Base-by-base conservation (phyloP, 768 basidiomycete species). In the Clitopilus passeckerianus region DNA sequence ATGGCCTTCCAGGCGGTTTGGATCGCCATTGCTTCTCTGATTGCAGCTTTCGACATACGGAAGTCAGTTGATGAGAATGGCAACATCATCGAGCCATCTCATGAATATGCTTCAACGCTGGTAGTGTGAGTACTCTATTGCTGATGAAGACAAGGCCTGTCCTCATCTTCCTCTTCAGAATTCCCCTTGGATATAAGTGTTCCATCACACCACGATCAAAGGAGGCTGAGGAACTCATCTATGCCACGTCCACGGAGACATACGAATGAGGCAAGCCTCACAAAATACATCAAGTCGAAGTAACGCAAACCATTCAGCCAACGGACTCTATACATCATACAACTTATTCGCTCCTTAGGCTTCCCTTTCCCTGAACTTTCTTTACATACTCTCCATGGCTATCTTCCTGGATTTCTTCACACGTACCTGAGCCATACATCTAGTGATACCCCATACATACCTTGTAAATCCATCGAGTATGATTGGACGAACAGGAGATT, bases 1-100 rank as follows among this genome's bases (percentile, higher is more conserved):
- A 67, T 77, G 61, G 77, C 72, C 0, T 67, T 70, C 14, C 65
- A 66, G 9, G 64, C 63, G 22, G 53, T 74, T 16, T 77, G 65
- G 68, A 65, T 76, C 20, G 64, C 69, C 0, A 60, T 71, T 10
- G 67, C 70, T 0, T 68, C 66, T 24, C 54, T 77, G 16, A 61
- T 76, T 41, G 67, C 74, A 7, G 60, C 66, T 1, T 72, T 74
- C 59, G 61, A 72, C 22, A 68, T 77, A 30, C 33, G 50, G 3
- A 63, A 68, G 34, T 62, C 62, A 5, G 43, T 59, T 22, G 67
- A 69, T 53, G 56, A 60, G n/a, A 34, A 63, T 27, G 68, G 70
- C 3, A 55, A 61, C 12, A 23, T 56, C 7, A 58, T 67, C 23
- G 61, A 66, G 46, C 64, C 62, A 10, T 41, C 59, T 12, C 30